Percentiles rank a stretch among this genome's conserved stretches.
phyloP scores from a whole-genome alignment of 2,329 filamentous ascomycete genomes.

The Microcyclosporella mali region DNA sequence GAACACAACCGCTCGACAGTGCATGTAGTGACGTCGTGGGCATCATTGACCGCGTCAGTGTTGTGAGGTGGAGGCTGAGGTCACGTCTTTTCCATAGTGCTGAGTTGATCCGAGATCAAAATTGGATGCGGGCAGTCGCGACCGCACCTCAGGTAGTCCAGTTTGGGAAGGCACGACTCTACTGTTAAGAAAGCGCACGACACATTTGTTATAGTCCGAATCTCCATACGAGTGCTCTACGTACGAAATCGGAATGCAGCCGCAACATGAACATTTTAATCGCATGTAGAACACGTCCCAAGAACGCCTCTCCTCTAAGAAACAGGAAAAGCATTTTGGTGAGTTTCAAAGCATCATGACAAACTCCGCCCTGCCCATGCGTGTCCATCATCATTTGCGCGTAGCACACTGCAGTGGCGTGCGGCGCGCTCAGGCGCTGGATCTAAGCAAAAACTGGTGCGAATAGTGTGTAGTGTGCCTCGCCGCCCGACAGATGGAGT shows the following conservation, averaged over 20 bases:
- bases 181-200: conserved; percentile 6
- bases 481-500: conserved; percentile 11
- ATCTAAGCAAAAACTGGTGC: conserved; percentile 14
- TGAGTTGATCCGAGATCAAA: too few species aligned
- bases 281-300: conserved; percentile 22
- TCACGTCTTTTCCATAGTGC: too few species aligned
- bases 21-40: too few species aligned
- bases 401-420: conserved; percentile 14
- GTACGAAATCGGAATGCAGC: conserved; percentile 29
- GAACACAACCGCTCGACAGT: too few species aligned
- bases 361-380: conserved; percentile 25
- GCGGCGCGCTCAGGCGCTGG: conserved; percentile 16
- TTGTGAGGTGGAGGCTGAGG: too few species aligned
- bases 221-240: conserved; percentile 19
- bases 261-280: conserved; percentile 28
- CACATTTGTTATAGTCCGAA: not conserved
- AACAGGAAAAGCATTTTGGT: conserved; percentile 26
- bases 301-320: conserved; percentile 22
- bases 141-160: not conserved
- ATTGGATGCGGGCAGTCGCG: not conserved
- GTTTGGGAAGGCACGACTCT: conserved; percentile 3
- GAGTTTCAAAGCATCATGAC: conserved; percentile 13
- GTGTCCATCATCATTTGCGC: conserved; percentile 23
- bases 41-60: too few species aligned
- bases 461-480: conserved; percentile 12